Conservation (phyloP, 2,329 filamentous ascomycete genomes). For the Xylariales sp. region DNA sequence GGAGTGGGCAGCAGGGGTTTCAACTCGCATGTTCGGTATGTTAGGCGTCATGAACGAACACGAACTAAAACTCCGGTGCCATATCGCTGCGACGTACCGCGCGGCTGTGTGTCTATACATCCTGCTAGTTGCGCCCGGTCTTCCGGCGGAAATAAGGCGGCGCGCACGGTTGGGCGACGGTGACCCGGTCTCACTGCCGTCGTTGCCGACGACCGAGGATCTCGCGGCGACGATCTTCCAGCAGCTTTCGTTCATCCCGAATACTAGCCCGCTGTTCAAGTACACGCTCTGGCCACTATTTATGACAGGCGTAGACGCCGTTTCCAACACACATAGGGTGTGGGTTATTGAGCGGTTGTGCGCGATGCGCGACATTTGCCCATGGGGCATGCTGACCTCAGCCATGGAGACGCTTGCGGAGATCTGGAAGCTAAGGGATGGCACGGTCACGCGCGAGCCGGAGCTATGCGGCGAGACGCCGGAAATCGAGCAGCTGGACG, state of each 20-base stretch:
- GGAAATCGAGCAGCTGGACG: neutral
- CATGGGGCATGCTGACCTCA: constrained; percentile 64
- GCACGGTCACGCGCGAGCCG: neutral
- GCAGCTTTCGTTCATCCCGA: constrained; percentile 62
- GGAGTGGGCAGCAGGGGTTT: constrained; percentile 56
- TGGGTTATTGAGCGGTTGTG: constrained; percentile 64
- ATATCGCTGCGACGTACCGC: constrained; percentile 60
- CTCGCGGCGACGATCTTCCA: constrained; percentile 62
- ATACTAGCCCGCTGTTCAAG: constrained; percentile 65
- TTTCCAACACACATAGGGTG: constrained; percentile 57
- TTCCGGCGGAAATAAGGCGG: constrained; percentile 38
- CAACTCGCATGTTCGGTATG: constrained; percentile 45
- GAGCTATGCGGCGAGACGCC: constrained; percentile 32
- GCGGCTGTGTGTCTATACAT: constrained; percentile 62
- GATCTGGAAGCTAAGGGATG: constrained; percentile 60
- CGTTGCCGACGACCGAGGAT: constrained; percentile 56
- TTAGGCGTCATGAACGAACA: constrained; percentile 52
- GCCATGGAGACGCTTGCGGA: constrained; percentile 62
- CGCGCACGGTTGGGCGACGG: constrained; percentile 7
- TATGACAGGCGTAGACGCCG: constrained; percentile 66
- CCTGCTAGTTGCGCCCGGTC: constrained; percentile 51
- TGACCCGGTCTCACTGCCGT: constrained; percentile 38
- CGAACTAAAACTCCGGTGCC: constrained; percentile 53
- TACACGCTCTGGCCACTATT: constrained; percentile 71
- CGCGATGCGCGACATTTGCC: constrained; percentile 58